These are phyloP conservation scores for Botrytis pseudocinerea DNA, from an alignment of 2,329 filamentous ascomycete species.

Conservation along the genomic window DNA sequence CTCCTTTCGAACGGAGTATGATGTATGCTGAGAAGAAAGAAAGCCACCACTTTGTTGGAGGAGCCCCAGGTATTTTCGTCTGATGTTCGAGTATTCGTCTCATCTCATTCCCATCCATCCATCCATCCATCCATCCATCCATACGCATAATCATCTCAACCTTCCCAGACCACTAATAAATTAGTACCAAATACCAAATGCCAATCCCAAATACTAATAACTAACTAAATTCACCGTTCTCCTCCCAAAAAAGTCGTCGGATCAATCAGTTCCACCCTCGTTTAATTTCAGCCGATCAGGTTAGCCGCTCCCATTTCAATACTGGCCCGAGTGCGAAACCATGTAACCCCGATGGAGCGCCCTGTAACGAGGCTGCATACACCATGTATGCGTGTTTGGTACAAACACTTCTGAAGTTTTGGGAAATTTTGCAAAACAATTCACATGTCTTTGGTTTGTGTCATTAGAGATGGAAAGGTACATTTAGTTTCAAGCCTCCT, in stretches of 20 bases:
- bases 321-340: slow-evolving; percentile 5
- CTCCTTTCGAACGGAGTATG: not conserved
- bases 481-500: not conserved
- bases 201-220: not conserved
- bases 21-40: not conserved
- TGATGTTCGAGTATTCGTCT: not conserved
- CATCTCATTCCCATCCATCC: not conserved
- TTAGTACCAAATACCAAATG: not conserved
- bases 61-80: not conserved
- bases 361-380: slow-evolving; percentile 29
- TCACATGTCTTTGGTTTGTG: not conserved
- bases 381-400: slow-evolving; percentile 2
- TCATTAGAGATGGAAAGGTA: not conserved
- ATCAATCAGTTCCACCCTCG: slow-evolving; percentile 26
- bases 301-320: slow-evolving; percentile 28
- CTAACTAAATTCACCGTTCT: not conserved
- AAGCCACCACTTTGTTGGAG: not conserved
- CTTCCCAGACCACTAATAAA: not conserved
- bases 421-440: not conserved
- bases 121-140: not conserved
- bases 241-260: not conserved
- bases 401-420: not conserved
- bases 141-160: not conserved
- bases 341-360: slow-evolving; percentile 28
- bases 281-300: slow-evolving; percentile 37